These are phyloP conservation scores for Sphaerostilbella broomeana DNA, from an alignment of 2,329 filamentous ascomycete genomes.

Conservation along the genomic window DNA sequence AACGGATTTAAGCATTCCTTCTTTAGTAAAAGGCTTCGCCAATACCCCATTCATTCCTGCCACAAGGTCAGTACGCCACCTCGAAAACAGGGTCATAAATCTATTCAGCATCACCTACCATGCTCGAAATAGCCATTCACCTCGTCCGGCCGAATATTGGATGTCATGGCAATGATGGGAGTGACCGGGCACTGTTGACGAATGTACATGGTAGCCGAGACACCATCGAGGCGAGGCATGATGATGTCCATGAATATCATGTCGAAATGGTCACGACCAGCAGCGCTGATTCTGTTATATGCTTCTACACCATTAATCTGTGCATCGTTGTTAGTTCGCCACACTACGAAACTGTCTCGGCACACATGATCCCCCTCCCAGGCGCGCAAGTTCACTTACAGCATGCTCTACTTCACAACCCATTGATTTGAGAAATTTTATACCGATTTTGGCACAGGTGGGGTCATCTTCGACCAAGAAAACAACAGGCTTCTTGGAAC, in stretches of 20 bases:
- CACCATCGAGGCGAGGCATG: conserved; percentile 93
- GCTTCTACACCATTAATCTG: conserved; percentile 76
- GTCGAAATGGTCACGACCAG: conserved; percentile 47
- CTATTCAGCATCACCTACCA: conserved; percentile 51
- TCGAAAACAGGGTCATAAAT: not conserved
- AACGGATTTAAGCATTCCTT: conserved; percentile 76
- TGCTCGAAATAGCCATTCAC: conserved; percentile 96
- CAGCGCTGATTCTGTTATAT: conserved; percentile 68
- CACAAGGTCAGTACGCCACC: conserved; percentile 8
- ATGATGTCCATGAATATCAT: conserved; percentile 89
- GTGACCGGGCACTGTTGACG: conserved; percentile 74
- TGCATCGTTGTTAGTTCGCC: conserved; percentile 9
- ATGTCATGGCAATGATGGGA: conserved; percentile 97
- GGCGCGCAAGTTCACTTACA: conserved; percentile 37
- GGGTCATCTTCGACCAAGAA: conserved; percentile 81
- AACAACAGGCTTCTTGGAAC: conserved; percentile 64
- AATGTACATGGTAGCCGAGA: conserved; percentile 90
- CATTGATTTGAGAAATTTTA: conserved; percentile 59
- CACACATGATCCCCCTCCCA: not conserved
- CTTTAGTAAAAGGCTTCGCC: conserved; percentile 91
- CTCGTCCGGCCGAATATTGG: conserved; percentile 93
- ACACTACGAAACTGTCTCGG: not conserved
- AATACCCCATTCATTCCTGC: conserved; percentile 95
- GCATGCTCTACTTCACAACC: conserved; percentile 62
- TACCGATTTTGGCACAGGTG: conserved; percentile 60